These are phyloP conservation scores for Hanseniaspora lachancei DNA, from an alignment of 805 yeast genomes.

Conservation along the genomic window DNA sequence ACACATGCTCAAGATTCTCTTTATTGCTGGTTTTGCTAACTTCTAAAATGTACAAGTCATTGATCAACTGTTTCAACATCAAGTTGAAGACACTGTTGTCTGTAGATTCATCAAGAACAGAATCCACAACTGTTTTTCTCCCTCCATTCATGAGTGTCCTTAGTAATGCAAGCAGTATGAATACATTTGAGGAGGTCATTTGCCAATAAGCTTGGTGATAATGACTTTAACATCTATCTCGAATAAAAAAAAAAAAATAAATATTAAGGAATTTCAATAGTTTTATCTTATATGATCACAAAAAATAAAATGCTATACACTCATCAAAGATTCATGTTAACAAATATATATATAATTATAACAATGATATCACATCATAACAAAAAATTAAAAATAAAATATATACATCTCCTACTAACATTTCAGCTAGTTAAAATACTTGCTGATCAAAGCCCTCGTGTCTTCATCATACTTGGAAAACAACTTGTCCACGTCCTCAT, in stretches of 20 bases:
- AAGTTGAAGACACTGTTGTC: not conserved
- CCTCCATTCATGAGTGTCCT: not conserved
- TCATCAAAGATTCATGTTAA: too few relatives aligned
- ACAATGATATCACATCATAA: too few relatives aligned
- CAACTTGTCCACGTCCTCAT: conserved; percentile 50
- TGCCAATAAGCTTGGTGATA: too few relatives aligned
- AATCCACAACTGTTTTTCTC: not conserved
- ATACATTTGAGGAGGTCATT: not conserved
- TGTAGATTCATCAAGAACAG: not conserved
- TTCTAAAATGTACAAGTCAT: conserved; percentile 1
- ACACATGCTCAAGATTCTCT: not conserved
- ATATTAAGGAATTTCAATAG: not conserved
- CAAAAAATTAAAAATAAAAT: not conserved
- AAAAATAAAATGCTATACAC: not conserved
- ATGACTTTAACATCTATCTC: not conserved
- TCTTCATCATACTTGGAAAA: conserved; percentile 51
- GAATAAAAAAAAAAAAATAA: not conserved
- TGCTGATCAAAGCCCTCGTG: conserved; percentile 45
- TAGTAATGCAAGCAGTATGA: not conserved
- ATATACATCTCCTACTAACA: not conserved
- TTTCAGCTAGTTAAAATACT: conserved; percentile 29
- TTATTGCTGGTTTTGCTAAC: not conserved
- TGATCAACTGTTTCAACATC: not conserved
- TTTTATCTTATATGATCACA: not conserved
- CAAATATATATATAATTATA: too few relatives aligned